phyloP scores from a whole-genome alignment of 2,329 filamentous ascomycete species.

The Sporothrix curviconia region DNA sequence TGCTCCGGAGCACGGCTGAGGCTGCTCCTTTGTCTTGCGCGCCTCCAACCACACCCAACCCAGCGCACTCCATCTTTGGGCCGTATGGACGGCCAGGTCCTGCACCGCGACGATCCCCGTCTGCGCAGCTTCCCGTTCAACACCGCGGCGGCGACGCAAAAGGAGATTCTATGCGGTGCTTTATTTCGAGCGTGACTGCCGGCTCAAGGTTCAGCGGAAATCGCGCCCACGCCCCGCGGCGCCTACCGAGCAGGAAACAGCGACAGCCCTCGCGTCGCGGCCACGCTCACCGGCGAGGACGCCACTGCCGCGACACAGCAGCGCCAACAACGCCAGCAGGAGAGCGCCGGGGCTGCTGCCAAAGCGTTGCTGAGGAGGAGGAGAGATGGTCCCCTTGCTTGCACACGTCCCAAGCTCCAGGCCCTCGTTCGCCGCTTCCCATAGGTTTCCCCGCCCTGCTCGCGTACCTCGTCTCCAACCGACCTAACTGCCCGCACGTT shows the following conservation, averaged over 20 bases:
- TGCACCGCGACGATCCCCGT: constrained; percentile 70
- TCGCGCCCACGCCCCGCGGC: constrained; percentile 55
- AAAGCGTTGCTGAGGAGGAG: constrained; percentile 59
- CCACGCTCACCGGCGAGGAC: constrained; percentile 27
- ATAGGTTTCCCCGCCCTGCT: constrained; percentile 84
- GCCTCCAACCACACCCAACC: constrained; percentile 82
- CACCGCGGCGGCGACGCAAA: constrained; percentile 82
- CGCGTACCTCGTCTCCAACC: constrained; percentile 75
- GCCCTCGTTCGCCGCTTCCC: constrained; percentile 79
- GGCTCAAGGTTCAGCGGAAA: constrained; percentile 76
- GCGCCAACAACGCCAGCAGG: constrained; percentile 49
- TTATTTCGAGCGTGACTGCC: constrained; percentile 88
- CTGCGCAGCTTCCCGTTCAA: constrained; percentile 88
- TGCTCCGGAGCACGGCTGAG: too few relatives aligned
- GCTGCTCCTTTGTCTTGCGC: constrained; percentile 81
- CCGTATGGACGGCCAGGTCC: constrained; percentile 83
- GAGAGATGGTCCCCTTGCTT: too few relatives aligned
- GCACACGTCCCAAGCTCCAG: constrained; percentile 83
- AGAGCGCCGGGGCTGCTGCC: constrained; percentile 77
- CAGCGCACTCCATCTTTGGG: constrained; percentile 80
- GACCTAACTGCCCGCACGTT: constrained; percentile 60
- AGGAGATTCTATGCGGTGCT: constrained; percentile 89
- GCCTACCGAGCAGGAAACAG: background rate
- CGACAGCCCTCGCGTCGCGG: constrained; percentile 29
- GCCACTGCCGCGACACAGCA: constrained; percentile 32